phyloP scores from a whole-genome alignment of 108 stramenopile genomes.

The Pseudonitzschia multiseries region DNA sequence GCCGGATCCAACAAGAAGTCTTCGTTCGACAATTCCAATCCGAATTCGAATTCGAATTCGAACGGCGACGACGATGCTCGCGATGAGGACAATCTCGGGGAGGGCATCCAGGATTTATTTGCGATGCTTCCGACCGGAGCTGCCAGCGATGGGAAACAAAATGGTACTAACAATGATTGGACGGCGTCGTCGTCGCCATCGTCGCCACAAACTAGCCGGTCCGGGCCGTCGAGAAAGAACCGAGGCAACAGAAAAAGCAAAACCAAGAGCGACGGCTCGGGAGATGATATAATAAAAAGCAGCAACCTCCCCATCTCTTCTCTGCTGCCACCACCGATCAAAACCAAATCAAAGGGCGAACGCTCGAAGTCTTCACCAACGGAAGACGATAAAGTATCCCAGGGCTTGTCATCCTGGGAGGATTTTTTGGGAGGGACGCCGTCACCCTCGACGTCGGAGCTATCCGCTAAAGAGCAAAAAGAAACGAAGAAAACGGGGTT shows the following conservation, averaged over 20 bases:
- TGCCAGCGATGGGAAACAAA: not conserved
- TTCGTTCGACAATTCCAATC: not conserved
- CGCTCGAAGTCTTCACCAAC: too few species aligned
- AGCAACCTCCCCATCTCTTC: slow-evolving; percentile 14
- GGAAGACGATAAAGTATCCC: slow-evolving; percentile 1
- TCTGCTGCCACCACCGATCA: slow-evolving; percentile 27
- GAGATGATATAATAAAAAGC: not conserved
- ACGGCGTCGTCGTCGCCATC: too few species aligned
- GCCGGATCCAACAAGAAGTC: slow-evolving; percentile 5
- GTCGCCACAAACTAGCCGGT: not conserved
- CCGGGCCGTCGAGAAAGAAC: slow-evolving; percentile 1
- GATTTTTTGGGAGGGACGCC: slow-evolving; percentile 37
- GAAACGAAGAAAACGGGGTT: not conserved
- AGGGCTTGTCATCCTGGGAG: slow-evolving; percentile 53
- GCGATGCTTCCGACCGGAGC: not conserved
- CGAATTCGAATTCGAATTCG: too few species aligned
- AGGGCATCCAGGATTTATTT: not conserved
- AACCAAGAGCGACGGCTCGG: not conserved
- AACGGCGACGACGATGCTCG: not conserved
- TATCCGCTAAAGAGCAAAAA: not conserved
- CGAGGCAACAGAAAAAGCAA: not conserved
- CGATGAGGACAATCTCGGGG: not conserved
- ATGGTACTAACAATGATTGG: too few species aligned
- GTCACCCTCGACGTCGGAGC: not conserved
- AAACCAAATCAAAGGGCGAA: not conserved